These are phyloP conservation scores for Tylopilus sp. DNA, from an alignment of 1,284 basidiomycete species.

Conservation along the genomic window DNA sequence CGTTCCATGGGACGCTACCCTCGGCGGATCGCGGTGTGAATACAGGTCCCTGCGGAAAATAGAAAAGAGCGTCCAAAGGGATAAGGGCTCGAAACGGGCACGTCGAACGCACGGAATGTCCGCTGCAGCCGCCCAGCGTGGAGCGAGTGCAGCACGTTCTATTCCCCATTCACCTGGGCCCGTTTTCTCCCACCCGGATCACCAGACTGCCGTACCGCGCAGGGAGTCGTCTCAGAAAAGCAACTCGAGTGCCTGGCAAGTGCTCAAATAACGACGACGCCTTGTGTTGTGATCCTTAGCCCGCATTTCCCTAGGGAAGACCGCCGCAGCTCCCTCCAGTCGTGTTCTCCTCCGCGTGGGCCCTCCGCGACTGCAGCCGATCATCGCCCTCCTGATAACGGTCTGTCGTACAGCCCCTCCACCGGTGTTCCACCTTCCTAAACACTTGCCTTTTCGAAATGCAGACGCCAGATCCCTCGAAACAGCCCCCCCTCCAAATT, in stretches of 20 bases:
- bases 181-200: conserved; percentile 35
- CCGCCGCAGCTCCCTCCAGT: conserved; percentile 23
- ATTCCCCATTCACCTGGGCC: conserved; percentile 18
- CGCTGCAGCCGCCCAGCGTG: conserved; percentile 10
- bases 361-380: conserved; percentile 27
- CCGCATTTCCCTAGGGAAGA: conserved; percentile 28
- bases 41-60: conserved; percentile 6
- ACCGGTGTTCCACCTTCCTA: conserved; percentile 27
- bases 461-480: conserved; percentile 33
- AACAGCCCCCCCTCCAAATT: conserved; percentile 34
- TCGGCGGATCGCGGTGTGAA: conserved; percentile 21
- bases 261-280: conserved; percentile 20
- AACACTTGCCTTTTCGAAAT: conserved; percentile 29
- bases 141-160: conserved; percentile 15
- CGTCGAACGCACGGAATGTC: conserved; percentile 18
- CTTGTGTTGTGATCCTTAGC: conserved; percentile 19
- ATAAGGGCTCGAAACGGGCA: conserved; percentile 10
- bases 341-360: conserved; percentile 21
- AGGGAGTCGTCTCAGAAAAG: conserved; percentile 26
- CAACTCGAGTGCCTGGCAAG: conserved; percentile 28
- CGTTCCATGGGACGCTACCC: no score
- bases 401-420: conserved; percentile 27
- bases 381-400: conserved; percentile 35
- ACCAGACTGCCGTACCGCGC: conserved; percentile 25
- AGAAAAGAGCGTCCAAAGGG: conserved; percentile 1